Evolutionary conservation across 2,329 filamentous ascomycete species (phyloP).

Genomic region (Seiridium unicorne): DNA sequence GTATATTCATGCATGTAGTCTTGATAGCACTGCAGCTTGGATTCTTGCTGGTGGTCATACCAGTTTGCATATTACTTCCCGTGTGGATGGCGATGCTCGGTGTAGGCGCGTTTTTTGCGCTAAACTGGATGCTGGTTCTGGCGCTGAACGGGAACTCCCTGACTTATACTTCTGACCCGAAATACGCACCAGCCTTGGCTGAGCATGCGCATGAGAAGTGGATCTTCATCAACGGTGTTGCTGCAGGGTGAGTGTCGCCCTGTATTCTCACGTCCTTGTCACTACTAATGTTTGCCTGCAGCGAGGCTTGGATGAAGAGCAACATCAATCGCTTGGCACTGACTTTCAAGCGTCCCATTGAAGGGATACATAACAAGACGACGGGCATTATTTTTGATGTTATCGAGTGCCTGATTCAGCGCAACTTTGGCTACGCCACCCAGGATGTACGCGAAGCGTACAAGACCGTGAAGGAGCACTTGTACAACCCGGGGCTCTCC

Average conservation of each 20-base stretch:
- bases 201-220: constrained; percentile 66
- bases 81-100: constrained; percentile 44
- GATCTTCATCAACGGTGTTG: constrained; percentile 79
- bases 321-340: constrained; percentile 70
- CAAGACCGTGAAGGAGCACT: constrained; percentile 57
- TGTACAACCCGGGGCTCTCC: constrained; percentile 59
- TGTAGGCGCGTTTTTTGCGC: constrained; percentile 40
- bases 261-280: neutral
- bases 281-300: constrained; percentile 20
- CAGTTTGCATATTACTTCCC: constrained; percentile 46
- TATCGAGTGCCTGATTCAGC: constrained; percentile 74
- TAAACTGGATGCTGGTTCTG: constrained; percentile 52
- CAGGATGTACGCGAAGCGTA: constrained; percentile 64
- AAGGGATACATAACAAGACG: constrained; percentile 75
- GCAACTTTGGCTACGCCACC: constrained; percentile 72
- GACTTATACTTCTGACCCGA: constrained; percentile 50
- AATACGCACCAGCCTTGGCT: constrained; percentile 46
- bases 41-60: constrained; percentile 57
- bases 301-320: constrained; percentile 64
- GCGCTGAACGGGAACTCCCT: constrained; percentile 51
- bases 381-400: constrained; percentile 74
- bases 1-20: constrained; percentile 55
- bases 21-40: constrained; percentile 57
- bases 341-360: constrained; percentile 69
- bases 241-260: constrained; percentile 47